Base-by-base conservation (phyloP, 345 rosid genomes). In the Cardiospermum halicacabum region DNA sequence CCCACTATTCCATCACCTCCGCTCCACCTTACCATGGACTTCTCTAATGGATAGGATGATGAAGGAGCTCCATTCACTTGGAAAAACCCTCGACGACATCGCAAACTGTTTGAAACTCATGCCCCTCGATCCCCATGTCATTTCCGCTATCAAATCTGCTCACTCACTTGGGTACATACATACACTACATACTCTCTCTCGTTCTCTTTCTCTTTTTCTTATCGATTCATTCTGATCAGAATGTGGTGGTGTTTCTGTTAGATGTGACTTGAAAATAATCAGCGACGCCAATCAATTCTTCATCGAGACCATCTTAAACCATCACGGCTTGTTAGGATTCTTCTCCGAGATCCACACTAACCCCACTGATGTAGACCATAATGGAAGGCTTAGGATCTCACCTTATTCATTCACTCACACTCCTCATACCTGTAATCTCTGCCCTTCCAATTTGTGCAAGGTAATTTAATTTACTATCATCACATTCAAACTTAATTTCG, bases 31-130 rank as follows among this genome's bases (percentile, higher is more conserved):
- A 71, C 89, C 95, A 7, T 92, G 98, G 98, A 92, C 71, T 69
- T 80, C 88, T 27, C 95, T 91, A 70, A 85, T 91, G 96, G 93
- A 89, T 76, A 82, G 91, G 80, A 82, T 92, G 96, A 84, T 92
- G 98, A 51, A 11, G 74, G 96, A 92, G 83, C 75, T 92, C 37
- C 86, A 89, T 47, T 77, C 80, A 22, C 95, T 68, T 69, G 98
- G 90, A 32, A 84, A 75, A 70, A 73, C 88, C 2, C 70, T 69
- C 21, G 70, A 71, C 9, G 96, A 89, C 57, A 84, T 92, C 64
- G 81, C 75, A 45, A 71, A 75, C 48, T 92, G 94, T 69, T 70
- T 92, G 75, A 77, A 12, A 50, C 76, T 57, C 62, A 79, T 69
- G 59, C 92, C 83, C 1, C 24, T 85, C 49, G 79, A 82, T 72